Evolutionary conservation across 768 basidiomycete species (phyloP).

Genomic region (Sarcodon sp.): DNA sequence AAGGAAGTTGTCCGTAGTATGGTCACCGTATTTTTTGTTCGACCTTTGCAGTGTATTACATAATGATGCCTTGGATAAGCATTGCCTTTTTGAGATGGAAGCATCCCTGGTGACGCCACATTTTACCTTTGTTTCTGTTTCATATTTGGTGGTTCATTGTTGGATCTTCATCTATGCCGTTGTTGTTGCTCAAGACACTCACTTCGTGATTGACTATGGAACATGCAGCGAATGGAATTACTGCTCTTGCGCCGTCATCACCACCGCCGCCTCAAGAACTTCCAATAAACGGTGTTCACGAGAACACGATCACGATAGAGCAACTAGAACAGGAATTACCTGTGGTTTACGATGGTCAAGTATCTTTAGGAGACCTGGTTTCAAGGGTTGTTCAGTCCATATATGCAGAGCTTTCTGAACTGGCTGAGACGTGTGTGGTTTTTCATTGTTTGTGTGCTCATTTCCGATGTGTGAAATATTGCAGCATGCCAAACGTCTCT

Average conservation of each 20-base stretch:
- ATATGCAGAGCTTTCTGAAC: constrained; percentile 72
- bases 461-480: not conserved
- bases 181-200: not conserved
- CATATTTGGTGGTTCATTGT: too few relatives aligned
- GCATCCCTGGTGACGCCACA: too few relatives aligned
- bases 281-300: constrained; percentile 20
- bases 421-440: constrained; percentile 70
- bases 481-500: constrained; percentile 64
- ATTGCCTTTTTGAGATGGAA: too few relatives aligned
- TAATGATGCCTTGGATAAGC: too few relatives aligned
- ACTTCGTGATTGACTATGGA: not conserved
- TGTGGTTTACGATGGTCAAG: constrained; percentile 57
- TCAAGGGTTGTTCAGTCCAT: constrained; percentile 68
- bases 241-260: not conserved
- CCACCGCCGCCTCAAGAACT: constrained; percentile 3
- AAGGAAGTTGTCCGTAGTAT: too few relatives aligned
- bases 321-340: constrained; percentile 68
- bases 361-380: constrained; percentile 60
- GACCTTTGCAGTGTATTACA: too few relatives aligned
- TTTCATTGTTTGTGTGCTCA: not conserved
- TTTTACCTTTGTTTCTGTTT: too few relatives aligned
- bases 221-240: constrained; percentile 6
- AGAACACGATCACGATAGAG: constrained; percentile 26
- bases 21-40: too few relatives aligned
- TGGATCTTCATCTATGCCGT: not conserved